Percentiles rank a stretch among this genome's conserved stretches.
Evolutionary conservation across 2,329 filamentous ascomycete species (phyloP).

Genomic region (Ophiognomonia clavigignenti-juglandacearum): DNA sequence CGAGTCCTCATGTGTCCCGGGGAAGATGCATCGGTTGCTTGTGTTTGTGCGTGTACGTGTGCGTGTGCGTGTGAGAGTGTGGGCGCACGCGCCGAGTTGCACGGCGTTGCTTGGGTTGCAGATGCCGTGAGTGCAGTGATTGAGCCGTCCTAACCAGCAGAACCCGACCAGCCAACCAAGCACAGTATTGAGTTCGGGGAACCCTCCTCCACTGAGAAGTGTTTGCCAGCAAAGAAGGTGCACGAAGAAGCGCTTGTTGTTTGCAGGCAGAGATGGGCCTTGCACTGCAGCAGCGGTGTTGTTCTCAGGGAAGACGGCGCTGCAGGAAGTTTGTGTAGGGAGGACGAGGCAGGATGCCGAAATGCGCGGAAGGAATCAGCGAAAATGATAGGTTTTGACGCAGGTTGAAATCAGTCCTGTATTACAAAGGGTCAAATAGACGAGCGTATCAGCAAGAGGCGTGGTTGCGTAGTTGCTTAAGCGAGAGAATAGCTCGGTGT

Average conservation of each 20-base stretch:
- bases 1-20: not conserved
- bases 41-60: too few species aligned
- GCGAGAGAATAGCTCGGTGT: conserved; percentile 15
- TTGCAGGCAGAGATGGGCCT: not conserved
- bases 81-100: too few species aligned
- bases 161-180: not conserved
- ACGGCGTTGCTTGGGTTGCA: too few species aligned
- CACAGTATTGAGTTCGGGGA: not conserved
- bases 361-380: conserved; percentile 7
- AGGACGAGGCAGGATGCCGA: conserved; percentile 10
- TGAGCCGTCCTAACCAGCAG: conserved; percentile 1
- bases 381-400: conserved; percentile 14
- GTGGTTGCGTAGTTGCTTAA: conserved; percentile 18
- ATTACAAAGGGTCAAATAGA: conserved; percentile 14
- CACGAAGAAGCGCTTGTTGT: too few species aligned
- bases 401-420: conserved; percentile 15
- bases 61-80: too few species aligned
- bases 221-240: too few species aligned
- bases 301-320: conserved; percentile 8
- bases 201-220: too few species aligned
- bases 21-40: too few species aligned
- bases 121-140: too few species aligned
- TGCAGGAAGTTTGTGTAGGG: conserved; percentile 1
- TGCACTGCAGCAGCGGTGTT: not conserved
- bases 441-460: conserved; percentile 15